Percentiles rank a stretch among this genome's conserved stretches.
Conservation (phyloP, 345 rosid genomes). For the Eucalyptus erythrocorys region DNA sequence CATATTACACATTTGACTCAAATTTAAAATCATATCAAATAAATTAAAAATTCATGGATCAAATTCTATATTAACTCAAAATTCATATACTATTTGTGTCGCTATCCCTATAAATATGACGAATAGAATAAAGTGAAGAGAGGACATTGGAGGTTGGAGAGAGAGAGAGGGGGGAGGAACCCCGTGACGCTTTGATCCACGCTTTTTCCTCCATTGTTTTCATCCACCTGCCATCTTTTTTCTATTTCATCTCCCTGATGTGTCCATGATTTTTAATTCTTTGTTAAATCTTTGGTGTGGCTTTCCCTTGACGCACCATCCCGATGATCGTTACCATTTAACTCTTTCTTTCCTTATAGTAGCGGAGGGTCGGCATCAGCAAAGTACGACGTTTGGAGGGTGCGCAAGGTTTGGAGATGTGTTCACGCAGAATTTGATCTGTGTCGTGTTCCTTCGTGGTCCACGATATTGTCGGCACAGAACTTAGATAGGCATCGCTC, state of each 20-base stretch:
- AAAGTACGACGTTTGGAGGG: neutral
- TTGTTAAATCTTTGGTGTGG: neutral
- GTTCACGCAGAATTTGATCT: neutral
- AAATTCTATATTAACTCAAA: rapidly evolving
- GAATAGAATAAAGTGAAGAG: neutral
- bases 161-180: no score
- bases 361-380: neutral
- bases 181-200: neutral
- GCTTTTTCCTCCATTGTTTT: neutral
- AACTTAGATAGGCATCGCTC: neutral
- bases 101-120: neutral
- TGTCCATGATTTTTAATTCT: neutral
- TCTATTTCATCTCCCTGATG: neutral
- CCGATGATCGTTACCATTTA: neutral
- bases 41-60: no score
- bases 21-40: no score
- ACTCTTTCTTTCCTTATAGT: neutral
- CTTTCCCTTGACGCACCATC: neutral
- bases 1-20: rapidly evolving
- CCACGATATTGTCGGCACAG: neutral
- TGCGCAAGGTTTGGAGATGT: neutral
- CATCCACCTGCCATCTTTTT: neutral
- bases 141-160: neutral
- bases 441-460: neutral
- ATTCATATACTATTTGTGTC: no score